Base-by-base conservation (phyloP, 352 stramenopile species). In the Hyaloperonospora brassicae region DNA sequence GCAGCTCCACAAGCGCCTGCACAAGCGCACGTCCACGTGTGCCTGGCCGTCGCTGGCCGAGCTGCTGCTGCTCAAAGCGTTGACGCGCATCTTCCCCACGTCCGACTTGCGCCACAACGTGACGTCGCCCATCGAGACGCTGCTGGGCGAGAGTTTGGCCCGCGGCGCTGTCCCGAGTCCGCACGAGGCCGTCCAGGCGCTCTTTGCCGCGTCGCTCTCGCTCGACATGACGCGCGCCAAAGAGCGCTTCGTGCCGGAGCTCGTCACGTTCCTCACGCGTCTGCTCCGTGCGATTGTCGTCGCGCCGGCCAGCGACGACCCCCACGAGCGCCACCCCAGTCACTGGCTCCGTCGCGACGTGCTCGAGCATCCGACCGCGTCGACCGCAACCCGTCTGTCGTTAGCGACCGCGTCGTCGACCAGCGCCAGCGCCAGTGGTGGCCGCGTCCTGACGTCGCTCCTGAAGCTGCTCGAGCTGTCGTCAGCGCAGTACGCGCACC, bases 41-140 rank as follows among this genome's bases (percentile, higher is more conserved):
- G 76, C 79, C 43, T 97, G 88, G 89, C 87, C 92, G 14, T 81
- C 81, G 21, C 79, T 93, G 6, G 76, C 87, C 21, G 87, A 95
- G 42, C 61, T 98, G 38, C 68, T 98, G 45, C 68, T 98, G 25
- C 86, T 98, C 52, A 84, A 87, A 52, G 76, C 82, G 8, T 50
- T 97, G 7, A 76, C 73, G 1, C 76, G 95, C 40, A 79, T 98
- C 36, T 98, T 98, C 68, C 91, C 92, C 17, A 86, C 87, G 1
- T 97, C 93, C 5, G 95, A 98, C 73, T 74, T 93, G 64, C 79
- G 87, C n/a, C 93, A 98, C 68, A 88, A 95, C 47, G 84, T 98
- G 24, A 67, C 98, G 21, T 97, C 89, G 40, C 93, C 93, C 0
- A 75, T 93, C 41, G 78, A 97, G 61, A 86, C 97, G 31, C 60